Evolutionary conservation across 441 rosid genomes (phyloP).

Genomic region (Jatropha podagrica): DNA sequence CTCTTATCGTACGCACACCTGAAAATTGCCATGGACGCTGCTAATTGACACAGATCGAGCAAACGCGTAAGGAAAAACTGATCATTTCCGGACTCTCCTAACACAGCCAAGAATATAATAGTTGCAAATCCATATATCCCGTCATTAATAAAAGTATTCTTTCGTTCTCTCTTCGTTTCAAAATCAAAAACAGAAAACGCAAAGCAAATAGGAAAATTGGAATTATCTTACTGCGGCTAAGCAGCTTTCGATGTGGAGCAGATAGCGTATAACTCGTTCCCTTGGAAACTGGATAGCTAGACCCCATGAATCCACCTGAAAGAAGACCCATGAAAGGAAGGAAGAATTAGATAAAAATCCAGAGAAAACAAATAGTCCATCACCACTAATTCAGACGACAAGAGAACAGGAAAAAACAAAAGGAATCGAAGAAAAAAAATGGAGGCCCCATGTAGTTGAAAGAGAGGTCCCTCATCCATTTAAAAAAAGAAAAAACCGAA

Average conservation of each 20-base stretch:
- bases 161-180: neutral
- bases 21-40: constrained; percentile 3
- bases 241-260: constrained; percentile 50
- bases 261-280: constrained; percentile 13
- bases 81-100: neutral
- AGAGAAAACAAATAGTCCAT: neutral
- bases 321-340: neutral
- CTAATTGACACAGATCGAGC: neutral
- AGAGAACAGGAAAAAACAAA: neutral
- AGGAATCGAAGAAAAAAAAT: constrained; percentile 3
- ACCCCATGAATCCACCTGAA: constrained; percentile 5
- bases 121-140: neutral
- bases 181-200: neutral
- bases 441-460: constrained; percentile 17
- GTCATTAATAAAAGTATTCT: neutral
- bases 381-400: neutral
- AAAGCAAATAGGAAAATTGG: neutral
- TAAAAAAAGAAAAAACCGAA: neutral
- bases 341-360: neutral
- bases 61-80: neutral
- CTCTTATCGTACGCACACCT: constrained; percentile 14
- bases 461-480: constrained; percentile 8
- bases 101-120: neutral
- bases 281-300: neutral
- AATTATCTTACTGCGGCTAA: constrained; percentile 42